Evolutionary conservation across 306 rosid species (phyloP).

Genomic region (Prunus mira): DNA sequence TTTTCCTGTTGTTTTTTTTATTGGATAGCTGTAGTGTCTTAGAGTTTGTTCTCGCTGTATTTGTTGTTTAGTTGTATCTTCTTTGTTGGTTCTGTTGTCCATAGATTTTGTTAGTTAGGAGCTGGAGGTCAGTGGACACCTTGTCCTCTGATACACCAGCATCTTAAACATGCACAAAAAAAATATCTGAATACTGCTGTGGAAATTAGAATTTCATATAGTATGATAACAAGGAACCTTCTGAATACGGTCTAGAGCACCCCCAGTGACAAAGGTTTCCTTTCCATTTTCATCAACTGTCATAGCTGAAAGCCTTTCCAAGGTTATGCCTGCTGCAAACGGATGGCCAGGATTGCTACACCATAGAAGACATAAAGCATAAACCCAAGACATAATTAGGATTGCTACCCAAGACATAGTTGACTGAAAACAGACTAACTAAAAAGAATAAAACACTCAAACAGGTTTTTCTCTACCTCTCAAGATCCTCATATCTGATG

Average conservation of each 20-base stretch:
- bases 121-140: neutral
- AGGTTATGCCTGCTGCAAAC: slow-evolving; percentile 86
- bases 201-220: slow-evolving; percentile 2
- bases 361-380: slow-evolving; percentile 31
- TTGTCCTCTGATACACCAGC: neutral
- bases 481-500: slow-evolving; percentile 91
- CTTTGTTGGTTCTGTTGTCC: neutral
- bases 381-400: slow-evolving; percentile 14
- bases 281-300: slow-evolving; percentile 85
- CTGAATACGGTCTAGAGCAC: slow-evolving; percentile 74
- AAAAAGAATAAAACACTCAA: neutral
- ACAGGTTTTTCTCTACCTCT: slow-evolving; percentile 53
- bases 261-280: slow-evolving; percentile 86
- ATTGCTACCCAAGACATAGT: too few relatives aligned
- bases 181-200: slow-evolving; percentile 1
- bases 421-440: neutral
- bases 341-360: slow-evolving; percentile 96
- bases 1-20: neutral
- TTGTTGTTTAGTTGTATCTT: neutral
- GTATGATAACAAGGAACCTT: slow-evolving; percentile 51
- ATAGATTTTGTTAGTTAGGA: neutral
- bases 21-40: too few relatives aligned
- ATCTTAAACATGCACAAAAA: neutral
- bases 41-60: neutral
- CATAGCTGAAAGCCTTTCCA: slow-evolving; percentile 86